A percentile compares a stretch with the other conserved stretches of the same genome.
Conservation (phyloP, 2,329 filamentous ascomycete genomes). For the Aspergillus quadrilineatus region DNA sequence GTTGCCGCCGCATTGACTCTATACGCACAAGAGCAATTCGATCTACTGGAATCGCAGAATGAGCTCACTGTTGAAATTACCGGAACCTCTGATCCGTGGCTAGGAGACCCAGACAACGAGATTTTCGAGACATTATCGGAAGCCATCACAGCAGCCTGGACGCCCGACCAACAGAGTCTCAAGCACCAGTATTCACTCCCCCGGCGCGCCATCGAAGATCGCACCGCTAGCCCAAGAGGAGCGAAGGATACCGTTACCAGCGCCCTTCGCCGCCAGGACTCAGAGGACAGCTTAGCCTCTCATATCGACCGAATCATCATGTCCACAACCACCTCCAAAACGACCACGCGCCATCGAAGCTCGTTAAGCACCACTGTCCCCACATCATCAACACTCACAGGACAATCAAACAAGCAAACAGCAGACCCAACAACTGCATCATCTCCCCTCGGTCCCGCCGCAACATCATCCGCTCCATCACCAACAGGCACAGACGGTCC, state of each 20-base stretch:
- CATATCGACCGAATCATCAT: slow-evolving; percentile 41
- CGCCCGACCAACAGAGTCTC: slow-evolving; percentile 37
- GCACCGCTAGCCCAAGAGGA: slow-evolving; percentile 11
- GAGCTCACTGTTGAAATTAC: slow-evolving; percentile 78
- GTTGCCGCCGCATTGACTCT: slow-evolving; percentile 66
- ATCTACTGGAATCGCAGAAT: slow-evolving; percentile 74
- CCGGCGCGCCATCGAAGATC: slow-evolving; percentile 20
- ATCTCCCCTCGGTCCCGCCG: background rate
- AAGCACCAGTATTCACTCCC: slow-evolving; percentile 37
- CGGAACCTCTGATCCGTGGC: slow-evolving; percentile 92
- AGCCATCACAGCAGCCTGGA: slow-evolving; percentile 84
- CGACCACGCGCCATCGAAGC: slow-evolving; percentile 29
- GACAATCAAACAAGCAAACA: slow-evolving; percentile 20
- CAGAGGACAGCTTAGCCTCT: slow-evolving; percentile 41
- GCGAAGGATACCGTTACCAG: slow-evolving; percentile 18
- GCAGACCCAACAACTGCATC: slow-evolving; percentile 5
- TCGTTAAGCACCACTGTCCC: slow-evolving; percentile 29
- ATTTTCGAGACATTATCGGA: slow-evolving; percentile 87
- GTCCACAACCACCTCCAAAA: slow-evolving; percentile 38
- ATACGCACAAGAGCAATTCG: slow-evolving; percentile 72
- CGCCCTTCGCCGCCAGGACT: slow-evolving; percentile 33
- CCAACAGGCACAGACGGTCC: background rate
- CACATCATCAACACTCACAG: slow-evolving; percentile 43
- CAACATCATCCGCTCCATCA: background rate
- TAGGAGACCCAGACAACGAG: slow-evolving; percentile 85